Base-by-base conservation (phyloP, 306 rosid species). In the Quercus variabilis region DNA sequence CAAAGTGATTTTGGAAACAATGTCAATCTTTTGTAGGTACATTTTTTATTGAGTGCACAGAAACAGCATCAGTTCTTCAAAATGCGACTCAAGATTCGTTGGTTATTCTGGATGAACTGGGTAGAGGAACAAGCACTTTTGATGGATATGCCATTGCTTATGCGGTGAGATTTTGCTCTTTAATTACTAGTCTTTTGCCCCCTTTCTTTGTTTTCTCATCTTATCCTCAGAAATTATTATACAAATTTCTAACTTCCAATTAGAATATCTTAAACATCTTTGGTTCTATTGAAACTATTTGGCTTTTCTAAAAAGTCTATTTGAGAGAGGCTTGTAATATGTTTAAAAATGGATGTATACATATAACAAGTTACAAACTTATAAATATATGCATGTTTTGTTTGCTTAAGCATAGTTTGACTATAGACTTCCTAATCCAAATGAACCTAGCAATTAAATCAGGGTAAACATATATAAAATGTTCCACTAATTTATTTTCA, bases 111-210 rank as follows among this genome's bases (percentile, higher is more conserved):
- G 98, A 92, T 69, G 99, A 95, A 88, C 72, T 95, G 85, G 99
- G 99, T 58, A 92, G 99, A 71, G 99, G 99, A 87, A 95, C 99
- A 6, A 91, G 99, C 91, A 91, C 99, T 8, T 95, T 92, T 79
- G 98, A 95, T 77, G 99, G 99, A 76, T 95, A 95, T 75, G 99
- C 99, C 86, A 95, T 95, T 79, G 99, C 99, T 43, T 95, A 91
- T 79, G 90, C 99, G 71, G 99, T 95, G 81, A 91, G 96, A 31
- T 71, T 65, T 69, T 35, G 5, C 78, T 19, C 71, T 70, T 72
- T 17, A 64, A 63, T 63, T 11, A 26, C 35, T 21, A 13, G 21
- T 67, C 54, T 18, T 30, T 57, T n/a, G 10, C 35, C 38, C 3
- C 19, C 31, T 9, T 67, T 67, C 5, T 33, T 35, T 9, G 14